Percentiles rank a stretch among this genome's conserved stretches.
Conservation (phyloP, 805 yeast species). For the Starmerella tilneyi region DNA sequence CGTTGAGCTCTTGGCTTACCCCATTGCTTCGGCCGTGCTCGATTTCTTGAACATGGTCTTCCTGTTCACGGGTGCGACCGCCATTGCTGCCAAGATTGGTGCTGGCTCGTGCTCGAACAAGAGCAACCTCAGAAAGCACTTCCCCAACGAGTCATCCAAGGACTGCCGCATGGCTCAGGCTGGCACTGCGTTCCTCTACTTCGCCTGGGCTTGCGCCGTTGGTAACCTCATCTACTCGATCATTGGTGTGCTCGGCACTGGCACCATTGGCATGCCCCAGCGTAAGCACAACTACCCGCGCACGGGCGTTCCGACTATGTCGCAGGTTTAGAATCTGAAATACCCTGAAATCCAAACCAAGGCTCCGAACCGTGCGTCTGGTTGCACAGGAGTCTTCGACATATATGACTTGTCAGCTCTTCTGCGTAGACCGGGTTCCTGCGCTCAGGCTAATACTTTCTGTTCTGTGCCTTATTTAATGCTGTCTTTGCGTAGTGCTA, state of each 20-base stretch:
- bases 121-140: conserved; percentile 53
- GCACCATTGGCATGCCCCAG: conserved; percentile 32
- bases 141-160: conserved; percentile 56
- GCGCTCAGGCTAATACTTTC: conserved; percentile 9
- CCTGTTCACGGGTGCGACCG: conserved; percentile 90
- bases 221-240: conserved; percentile 48
- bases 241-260: conserved; percentile 46
- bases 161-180: conserved; percentile 97
- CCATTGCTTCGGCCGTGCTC: conserved; percentile 57
- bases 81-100: conserved; percentile 82
- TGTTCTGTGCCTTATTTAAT: conserved; percentile 8
- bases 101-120: conserved; percentile 74
- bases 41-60: conserved; percentile 86
- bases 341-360: conserved; percentile 4
- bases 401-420: neutral
- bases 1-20: conserved; percentile 75
- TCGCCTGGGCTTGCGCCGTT: conserved; percentile 66
- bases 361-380: neutral
- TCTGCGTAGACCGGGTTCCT: conserved; percentile 2
- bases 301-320: conserved; percentile 82
- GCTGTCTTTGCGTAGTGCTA: conserved; percentile 2
- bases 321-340: conserved; percentile 54
- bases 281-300: conserved; percentile 44
- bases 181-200: conserved; percentile 69
- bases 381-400: neutral